Evolutionary conservation across 495 filamentous ascomycete species (phyloP).

Genomic region (Penicillium samsonianum): DNA sequence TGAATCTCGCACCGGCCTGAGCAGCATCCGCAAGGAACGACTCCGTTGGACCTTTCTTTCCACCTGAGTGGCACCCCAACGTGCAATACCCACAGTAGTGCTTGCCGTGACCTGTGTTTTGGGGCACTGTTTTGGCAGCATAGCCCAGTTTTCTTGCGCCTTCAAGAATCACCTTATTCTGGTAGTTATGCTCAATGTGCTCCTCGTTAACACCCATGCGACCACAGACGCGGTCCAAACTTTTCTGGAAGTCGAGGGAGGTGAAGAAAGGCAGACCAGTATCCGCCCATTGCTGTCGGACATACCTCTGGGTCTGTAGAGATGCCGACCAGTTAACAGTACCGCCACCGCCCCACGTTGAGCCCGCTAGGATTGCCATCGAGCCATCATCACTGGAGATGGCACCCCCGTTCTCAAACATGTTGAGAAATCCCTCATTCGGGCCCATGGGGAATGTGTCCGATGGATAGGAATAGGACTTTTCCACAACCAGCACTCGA

Average conservation of each 20-base stretch:
- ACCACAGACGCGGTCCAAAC: conserved; percentile 69
- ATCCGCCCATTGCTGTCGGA: conserved; percentile 81
- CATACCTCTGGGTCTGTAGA: conserved; percentile 76
- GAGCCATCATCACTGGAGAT: conserved; percentile 62
- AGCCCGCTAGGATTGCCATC: conserved; percentile 64
- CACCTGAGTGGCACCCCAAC: conserved; percentile 68
- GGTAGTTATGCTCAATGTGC: conserved; percentile 66
- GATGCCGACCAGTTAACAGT: conserved; percentile 88
- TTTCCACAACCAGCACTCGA: conserved; percentile 79
- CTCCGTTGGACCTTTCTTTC: conserved; percentile 77
- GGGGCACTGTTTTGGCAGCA: conserved; percentile 66
- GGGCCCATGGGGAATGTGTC: conserved; percentile 73
- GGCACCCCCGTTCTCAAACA: conserved; percentile 64
- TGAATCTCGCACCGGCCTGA: conserved; percentile 70
- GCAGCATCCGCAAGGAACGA: conserved; percentile 79
- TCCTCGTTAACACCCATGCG: conserved; percentile 78
- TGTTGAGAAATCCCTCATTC: conserved; percentile 52
- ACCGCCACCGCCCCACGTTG: conserved; percentile 83
- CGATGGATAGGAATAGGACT: conserved; percentile 70
- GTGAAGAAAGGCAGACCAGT: conserved; percentile 75
- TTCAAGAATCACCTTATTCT: conserved; percentile 69
- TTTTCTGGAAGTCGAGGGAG: conserved; percentile 70
- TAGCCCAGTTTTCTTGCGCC: conserved; percentile 77
- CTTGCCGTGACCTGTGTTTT: conserved; percentile 68
- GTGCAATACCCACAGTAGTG: conserved; percentile 83